Conservation (phyloP, 306 rosid species). For the Pachyrhizus erosus region DNA sequence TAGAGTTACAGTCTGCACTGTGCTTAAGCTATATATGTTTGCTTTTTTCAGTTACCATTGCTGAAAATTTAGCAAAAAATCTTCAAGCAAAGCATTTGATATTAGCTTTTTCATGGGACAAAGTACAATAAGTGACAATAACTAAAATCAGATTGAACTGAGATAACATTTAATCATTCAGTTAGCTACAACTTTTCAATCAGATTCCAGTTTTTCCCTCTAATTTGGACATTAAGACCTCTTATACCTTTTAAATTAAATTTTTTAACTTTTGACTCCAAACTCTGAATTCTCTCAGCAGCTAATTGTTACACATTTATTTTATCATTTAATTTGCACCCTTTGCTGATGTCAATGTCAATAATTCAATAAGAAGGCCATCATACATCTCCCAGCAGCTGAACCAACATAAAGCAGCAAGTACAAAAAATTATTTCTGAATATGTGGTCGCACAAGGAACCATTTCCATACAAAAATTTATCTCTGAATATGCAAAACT, state of each 20-base stretch:
- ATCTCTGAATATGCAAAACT: neutral
- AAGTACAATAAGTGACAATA: neutral
- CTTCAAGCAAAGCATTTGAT: neutral
- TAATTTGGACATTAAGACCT: neutral
- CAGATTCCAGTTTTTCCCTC: neutral
- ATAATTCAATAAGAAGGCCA: neutral
- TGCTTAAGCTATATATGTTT: neutral
- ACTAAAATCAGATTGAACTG: neutral
- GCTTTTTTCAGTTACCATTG: neutral
- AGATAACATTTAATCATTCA: neutral
- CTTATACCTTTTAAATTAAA: neutral
- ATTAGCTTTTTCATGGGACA: neutral
- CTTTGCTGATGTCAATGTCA: neutral
- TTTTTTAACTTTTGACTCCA: neutral
- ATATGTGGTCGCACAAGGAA: neutral
- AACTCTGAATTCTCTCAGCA: neutral
- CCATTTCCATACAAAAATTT: neutral
- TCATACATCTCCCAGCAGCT: neutral
- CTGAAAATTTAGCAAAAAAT: neutral
- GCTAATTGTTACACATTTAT: neutral
- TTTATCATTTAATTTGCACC: too few species aligned
- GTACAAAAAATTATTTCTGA: neutral
- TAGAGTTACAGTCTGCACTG: neutral
- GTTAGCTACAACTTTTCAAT: neutral
- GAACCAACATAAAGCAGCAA: neutral